phyloP scores from a whole-genome alignment of 768 basidiomycete genomes.

The Termitomyces titanicus region DNA sequence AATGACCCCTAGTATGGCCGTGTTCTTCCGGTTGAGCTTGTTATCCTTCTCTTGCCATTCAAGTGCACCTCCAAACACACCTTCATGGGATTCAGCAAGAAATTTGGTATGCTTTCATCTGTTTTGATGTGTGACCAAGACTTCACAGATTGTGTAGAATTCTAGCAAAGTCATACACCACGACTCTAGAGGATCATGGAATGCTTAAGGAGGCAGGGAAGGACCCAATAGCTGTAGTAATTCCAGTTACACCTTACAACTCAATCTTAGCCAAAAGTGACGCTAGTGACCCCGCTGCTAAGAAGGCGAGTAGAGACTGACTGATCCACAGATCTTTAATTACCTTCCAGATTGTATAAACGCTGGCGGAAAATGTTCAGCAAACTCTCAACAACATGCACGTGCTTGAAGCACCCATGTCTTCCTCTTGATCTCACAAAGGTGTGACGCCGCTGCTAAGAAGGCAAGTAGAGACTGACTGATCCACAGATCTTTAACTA shows the following conservation, averaged over 20 bases:
- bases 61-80: conserved; percentile 48
- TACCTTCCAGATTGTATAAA: conserved; percentile 45
- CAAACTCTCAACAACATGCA: no score
- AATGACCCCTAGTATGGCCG: conserved; percentile 90
- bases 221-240: not conserved
- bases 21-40: conserved; percentile 66
- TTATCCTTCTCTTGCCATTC: conserved; percentile 82
- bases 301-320: conserved; percentile 53
- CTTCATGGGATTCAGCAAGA: conserved; percentile 17
- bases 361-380: no score
- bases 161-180: not conserved
- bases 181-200: not conserved
- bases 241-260: no score
- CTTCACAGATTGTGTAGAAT: not conserved
- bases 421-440: no score
- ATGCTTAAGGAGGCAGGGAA: not conserved
- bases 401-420: no score
- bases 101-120: conserved; percentile 1
- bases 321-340: not conserved
- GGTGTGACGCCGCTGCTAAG: conserved; percentile 72
- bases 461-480: conserved; percentile 46
- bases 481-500: not conserved
- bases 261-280: conserved; percentile 78
- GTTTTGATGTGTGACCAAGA: not conserved
- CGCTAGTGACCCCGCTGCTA: conserved; percentile 67